A percentile compares a stretch with the other conserved stretches of the same genome.
phyloP scores from a whole-genome alignment of 2,329 filamentous ascomycete genomes.

The Macroventuria anomochaeta region DNA sequence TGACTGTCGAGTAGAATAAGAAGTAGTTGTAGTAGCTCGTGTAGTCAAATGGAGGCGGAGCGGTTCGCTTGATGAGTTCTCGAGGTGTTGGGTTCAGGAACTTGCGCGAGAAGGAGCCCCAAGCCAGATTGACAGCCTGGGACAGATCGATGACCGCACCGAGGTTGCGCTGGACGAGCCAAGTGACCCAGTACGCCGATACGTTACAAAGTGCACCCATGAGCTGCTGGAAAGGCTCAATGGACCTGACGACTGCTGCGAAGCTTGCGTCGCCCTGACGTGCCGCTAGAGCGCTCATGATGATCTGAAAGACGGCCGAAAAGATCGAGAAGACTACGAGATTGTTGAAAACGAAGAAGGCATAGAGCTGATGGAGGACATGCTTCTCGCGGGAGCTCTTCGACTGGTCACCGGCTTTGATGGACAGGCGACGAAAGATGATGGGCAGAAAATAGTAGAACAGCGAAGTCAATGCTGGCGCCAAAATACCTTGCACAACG shows the following conservation, averaged over 20 bases:
- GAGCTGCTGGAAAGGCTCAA: slow-evolving; percentile 67
- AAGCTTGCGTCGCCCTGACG: slow-evolving; percentile 59
- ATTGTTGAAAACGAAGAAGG: slow-evolving; percentile 98
- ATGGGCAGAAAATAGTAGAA: slow-evolving; percentile 88
- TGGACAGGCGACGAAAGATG: slow-evolving; percentile 86
- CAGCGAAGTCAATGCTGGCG: slow-evolving; percentile 84
- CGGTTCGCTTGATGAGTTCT: slow-evolving; percentile 89
- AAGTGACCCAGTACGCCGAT: slow-evolving; percentile 84
- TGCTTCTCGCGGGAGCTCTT: slow-evolving; percentile 93
- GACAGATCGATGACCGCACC: slow-evolving; percentile 94
- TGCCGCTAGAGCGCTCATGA: slow-evolving; percentile 50
- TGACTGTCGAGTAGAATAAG: slow-evolving; percentile 89
- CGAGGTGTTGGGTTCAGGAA: slow-evolving; percentile 88
- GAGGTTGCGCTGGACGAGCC: slow-evolving; percentile 85
- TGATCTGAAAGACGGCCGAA: slow-evolving; percentile 76
- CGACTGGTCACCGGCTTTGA: slow-evolving; percentile 83
- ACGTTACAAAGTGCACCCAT: slow-evolving; percentile 80
- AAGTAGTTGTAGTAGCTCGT: slow-evolving; percentile 99
- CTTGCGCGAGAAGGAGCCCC: slow-evolving; percentile 82
- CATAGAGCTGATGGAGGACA: slow-evolving; percentile 87
- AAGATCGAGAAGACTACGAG: slow-evolving; percentile 93
- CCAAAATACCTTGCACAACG: slow-evolving; percentile 87
- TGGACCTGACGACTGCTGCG: slow-evolving; percentile 71
- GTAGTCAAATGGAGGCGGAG: slow-evolving; percentile 91
- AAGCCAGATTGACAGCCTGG: slow-evolving; percentile 83